Evolutionary conservation across 192 early-diverging fungal genomes (phyloP).

Genomic region (Backusella parvicylindrica): DNA sequence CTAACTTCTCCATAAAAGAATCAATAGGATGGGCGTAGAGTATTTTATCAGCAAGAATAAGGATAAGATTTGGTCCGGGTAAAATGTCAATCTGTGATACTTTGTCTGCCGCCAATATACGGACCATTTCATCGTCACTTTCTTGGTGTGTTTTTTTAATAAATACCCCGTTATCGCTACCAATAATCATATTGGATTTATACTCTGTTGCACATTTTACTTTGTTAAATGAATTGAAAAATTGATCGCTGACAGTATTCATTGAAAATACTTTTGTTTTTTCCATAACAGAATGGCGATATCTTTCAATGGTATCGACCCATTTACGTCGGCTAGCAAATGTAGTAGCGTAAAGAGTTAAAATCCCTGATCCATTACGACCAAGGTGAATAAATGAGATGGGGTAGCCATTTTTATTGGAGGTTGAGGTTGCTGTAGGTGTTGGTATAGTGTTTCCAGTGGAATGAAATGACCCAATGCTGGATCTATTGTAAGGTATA

Average conservation of each 20-base stretch:
- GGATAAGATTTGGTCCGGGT: slow-evolving; percentile 72
- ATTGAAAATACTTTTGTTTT: slow-evolving; percentile 53
- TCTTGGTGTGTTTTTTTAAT: slow-evolving; percentile 41
- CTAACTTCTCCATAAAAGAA: slow-evolving; percentile 28
- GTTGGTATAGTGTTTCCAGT: slow-evolving; percentile 13
- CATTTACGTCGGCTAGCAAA: slow-evolving; percentile 75
- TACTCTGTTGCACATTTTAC: slow-evolving; percentile 55
- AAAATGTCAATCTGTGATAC: slow-evolving; percentile 87
- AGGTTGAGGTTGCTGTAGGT: slow-evolving; percentile 18
- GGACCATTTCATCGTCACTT: slow-evolving; percentile 44
- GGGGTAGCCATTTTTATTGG: slow-evolving; percentile 63
- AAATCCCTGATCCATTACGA: slow-evolving; percentile 48
- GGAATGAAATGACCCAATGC: slow-evolving; percentile 2
- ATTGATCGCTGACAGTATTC: slow-evolving; percentile 46
- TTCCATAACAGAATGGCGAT: slow-evolving; percentile 43
- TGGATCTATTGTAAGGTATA: slow-evolving; percentile 27
- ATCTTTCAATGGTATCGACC: slow-evolving; percentile 76
- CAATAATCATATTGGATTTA: slow-evolving; percentile 68
- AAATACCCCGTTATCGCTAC: slow-evolving; percentile 84
- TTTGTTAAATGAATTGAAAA: slow-evolving; percentile 50
- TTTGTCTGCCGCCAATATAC: slow-evolving; percentile 67
- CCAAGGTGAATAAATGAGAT: slow-evolving; percentile 77
- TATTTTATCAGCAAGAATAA: slow-evolving; percentile 76
- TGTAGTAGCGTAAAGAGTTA: slow-evolving; percentile 75
- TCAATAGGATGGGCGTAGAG: slow-evolving; percentile 56